phyloP scores from a whole-genome alignment of 108 stramenopile genomes.

The Mediolabrus comicus region DNA sequence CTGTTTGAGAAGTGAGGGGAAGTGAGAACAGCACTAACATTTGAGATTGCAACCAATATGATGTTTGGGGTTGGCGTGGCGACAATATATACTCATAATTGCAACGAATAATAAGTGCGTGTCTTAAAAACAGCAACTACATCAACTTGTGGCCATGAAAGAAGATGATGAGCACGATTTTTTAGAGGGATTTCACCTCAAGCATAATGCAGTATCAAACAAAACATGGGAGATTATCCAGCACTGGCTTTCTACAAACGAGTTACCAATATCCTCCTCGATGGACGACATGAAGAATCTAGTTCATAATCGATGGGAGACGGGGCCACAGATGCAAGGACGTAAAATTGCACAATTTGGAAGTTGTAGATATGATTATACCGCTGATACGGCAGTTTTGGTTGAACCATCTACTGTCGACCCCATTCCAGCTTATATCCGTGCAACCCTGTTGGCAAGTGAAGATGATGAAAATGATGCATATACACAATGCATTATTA shows the following conservation, averaged over 20 bases:
- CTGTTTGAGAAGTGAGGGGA: no score
- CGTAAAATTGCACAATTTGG: constrained; percentile 50
- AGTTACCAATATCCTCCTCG: constrained; percentile 9
- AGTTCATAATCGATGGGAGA: constrained; percentile 18
- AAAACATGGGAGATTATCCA: constrained; percentile 31
- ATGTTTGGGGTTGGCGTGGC: no score
- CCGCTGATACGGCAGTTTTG: constrained; percentile 12
- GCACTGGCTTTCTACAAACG: constrained; percentile 26
- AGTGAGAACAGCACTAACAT: no score
- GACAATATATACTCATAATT: no score
- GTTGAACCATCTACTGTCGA: background rate
- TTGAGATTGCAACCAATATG: no score
- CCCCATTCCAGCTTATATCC: constrained; percentile 24
- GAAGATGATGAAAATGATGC: background rate
- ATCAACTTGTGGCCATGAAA: no score
- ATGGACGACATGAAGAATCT: background rate
- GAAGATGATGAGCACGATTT: no score
- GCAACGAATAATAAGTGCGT: no score
- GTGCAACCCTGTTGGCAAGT: constrained; percentile 10
- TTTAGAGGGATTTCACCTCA: constrained; percentile 38
- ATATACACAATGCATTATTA: constrained; percentile 53
- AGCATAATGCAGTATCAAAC: constrained; percentile 19
- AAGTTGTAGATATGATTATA: constrained; percentile 46
- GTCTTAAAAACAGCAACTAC: no score
- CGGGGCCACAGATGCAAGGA: constrained; percentile 29